A percentile compares a stretch with the other conserved stretches of the same genome.
Conservation (phyloP, 2,329 filamentous ascomycete genomes). For the Aspergillus pseudoglaucus region DNA sequence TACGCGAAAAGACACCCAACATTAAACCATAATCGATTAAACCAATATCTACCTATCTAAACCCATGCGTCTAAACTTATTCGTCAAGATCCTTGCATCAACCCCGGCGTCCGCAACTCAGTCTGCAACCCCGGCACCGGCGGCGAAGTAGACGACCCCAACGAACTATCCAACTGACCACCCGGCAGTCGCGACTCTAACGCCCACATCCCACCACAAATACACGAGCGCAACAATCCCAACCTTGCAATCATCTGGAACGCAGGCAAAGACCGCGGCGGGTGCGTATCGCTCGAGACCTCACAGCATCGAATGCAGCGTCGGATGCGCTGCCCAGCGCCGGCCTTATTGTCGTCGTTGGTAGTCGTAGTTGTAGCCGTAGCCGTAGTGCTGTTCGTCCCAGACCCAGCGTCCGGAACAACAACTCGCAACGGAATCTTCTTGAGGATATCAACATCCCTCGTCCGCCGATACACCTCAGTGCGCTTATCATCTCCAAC, state of each 20-base stretch:
- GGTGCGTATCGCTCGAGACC: conserved; percentile 58
- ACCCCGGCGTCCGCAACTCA: conserved; percentile 7
- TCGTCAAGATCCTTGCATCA: conserved; percentile 2
- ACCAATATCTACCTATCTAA: neutral
- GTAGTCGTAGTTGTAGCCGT: neutral
- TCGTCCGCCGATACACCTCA: conserved; percentile 54
- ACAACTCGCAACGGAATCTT: conserved; percentile 35
- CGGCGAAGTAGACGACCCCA: neutral
- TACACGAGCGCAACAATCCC: conserved; percentile 31
- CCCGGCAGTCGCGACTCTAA: conserved; percentile 19
- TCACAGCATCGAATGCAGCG: conserved; percentile 56
- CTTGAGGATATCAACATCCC: conserved; percentile 54
- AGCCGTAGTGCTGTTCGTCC: neutral
- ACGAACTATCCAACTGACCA: neutral
- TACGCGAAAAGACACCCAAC: neutral
- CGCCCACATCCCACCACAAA: conserved; percentile 37
- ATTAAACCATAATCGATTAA: too few relatives aligned
- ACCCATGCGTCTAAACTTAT: neutral
- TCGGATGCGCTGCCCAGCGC: conserved; percentile 24
- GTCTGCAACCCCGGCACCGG: neutral
- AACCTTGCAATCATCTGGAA: conserved; percentile 34
- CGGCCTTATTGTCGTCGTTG: conserved; percentile 4
- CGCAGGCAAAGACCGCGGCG: conserved; percentile 28
- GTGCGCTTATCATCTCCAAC: conserved; percentile 53
- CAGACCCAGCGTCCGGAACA: neutral